Conservation (phyloP, 352 stramenopile species). For the Phytophthora vignae region DNA sequence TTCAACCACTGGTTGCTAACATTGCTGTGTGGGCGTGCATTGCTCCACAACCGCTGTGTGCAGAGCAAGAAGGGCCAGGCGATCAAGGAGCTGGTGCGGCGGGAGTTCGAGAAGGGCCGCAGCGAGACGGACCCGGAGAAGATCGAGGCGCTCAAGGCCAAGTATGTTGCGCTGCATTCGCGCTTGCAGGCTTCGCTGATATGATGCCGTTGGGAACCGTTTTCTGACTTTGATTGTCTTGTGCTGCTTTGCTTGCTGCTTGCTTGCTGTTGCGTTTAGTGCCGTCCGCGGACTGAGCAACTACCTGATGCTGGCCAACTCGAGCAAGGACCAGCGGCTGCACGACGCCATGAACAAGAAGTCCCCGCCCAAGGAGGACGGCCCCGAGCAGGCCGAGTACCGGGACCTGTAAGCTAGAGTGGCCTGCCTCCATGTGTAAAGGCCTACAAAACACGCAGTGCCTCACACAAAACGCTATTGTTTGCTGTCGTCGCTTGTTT, state of each 20-base stretch:
- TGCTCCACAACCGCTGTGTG: conserved; percentile 2
- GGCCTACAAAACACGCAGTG: conserved; percentile 5
- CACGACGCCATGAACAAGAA: conserved; percentile 82
- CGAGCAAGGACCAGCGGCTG: conserved; percentile 89
- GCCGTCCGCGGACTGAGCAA: conserved; percentile 87
- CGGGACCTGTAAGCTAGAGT: conserved; percentile 67
- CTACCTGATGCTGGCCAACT: conserved; percentile 90
- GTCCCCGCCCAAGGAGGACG: conserved; percentile 40
- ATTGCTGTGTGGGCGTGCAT: background rate
- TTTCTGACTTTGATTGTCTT: background rate
- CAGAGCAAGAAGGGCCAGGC: conserved; percentile 88
- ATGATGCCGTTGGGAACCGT: background rate
- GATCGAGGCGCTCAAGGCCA: conserved; percentile 86
- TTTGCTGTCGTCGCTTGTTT: background rate
- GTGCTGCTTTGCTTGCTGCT: background rate
- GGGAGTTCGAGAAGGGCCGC: conserved; percentile 84
- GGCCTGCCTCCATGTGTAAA: conserved; percentile 4
- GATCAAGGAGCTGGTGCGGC: conserved; percentile 75
- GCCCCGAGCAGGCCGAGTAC: conserved; percentile 78
- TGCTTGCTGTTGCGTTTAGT: conserved; percentile 33
- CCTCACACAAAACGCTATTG: background rate
- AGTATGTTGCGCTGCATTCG: conserved; percentile 52
- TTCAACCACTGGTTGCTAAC: conserved; percentile 2
- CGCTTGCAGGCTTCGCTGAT: background rate
- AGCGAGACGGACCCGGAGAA: conserved; percentile 82